phyloP scores from a whole-genome alignment of 768 basidiomycete species.

The Hirschioporus abietinus region DNA sequence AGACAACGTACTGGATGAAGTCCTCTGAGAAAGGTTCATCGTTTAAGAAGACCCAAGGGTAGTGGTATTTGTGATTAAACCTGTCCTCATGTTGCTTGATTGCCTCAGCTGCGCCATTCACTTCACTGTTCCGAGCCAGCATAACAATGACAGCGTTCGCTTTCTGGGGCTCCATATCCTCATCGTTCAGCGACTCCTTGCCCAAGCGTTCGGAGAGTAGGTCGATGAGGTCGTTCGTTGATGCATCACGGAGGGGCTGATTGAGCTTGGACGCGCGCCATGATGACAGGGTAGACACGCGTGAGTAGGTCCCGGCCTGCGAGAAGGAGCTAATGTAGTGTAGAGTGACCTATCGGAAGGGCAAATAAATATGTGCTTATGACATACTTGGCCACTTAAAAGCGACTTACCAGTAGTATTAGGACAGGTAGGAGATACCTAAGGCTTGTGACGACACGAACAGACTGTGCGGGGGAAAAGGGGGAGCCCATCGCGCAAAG shows the following conservation, averaged over 20 bases:
- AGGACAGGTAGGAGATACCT: background rate
- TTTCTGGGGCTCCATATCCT: slow-evolving; percentile 8
- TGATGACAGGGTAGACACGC: background rate
- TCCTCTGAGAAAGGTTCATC: slow-evolving; percentile 72
- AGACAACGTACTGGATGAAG: slow-evolving; percentile 56
- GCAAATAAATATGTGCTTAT: background rate
- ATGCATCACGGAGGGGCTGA: background rate
- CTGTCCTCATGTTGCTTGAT: slow-evolving; percentile 79
- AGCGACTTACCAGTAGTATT: background rate
- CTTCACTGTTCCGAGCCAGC: slow-evolving; percentile 65
- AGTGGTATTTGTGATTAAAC: slow-evolving; percentile 75
- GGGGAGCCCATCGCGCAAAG: background rate
- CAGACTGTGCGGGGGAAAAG: background rate
- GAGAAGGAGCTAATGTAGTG: background rate
- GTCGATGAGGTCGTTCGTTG: background rate
- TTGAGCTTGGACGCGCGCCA: background rate
- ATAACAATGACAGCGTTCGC: slow-evolving; percentile 60
- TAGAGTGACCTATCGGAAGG: background rate
- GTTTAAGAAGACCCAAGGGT: slow-evolving; percentile 89
- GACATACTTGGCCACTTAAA: background rate
- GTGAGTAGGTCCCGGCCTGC: slow-evolving; percentile 3
- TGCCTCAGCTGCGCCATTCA: slow-evolving; percentile 52
- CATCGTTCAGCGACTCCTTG: background rate
- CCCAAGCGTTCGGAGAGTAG: background rate
- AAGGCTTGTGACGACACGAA: background rate